phyloP scores from a whole-genome alignment of 2,329 filamentous ascomycete genomes.

The Blastomyces silverae region DNA sequence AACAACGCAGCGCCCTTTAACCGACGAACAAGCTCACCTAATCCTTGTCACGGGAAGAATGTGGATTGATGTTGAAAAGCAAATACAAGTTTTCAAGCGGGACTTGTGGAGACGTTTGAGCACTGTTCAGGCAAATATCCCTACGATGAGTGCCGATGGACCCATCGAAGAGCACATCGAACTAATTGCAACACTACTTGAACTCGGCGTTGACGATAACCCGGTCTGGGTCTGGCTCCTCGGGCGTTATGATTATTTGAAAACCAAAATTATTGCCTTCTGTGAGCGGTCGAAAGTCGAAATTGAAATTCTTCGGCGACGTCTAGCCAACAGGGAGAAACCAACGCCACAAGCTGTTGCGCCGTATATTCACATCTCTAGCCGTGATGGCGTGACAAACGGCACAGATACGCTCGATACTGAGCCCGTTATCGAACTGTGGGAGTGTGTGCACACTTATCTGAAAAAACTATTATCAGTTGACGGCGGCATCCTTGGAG shows the following conservation, averaged over 20 bases:
- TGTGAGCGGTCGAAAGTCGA: constrained; percentile 86
- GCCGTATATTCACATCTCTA: constrained; percentile 66
- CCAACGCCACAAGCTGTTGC: constrained; percentile 64
- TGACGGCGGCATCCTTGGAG: constrained; percentile 72
- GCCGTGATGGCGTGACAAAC: constrained; percentile 58
- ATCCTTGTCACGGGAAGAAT: constrained; percentile 84
- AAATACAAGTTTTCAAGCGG: constrained; percentile 78
- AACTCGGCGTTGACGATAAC: constrained; percentile 90
- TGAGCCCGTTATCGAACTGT: constrained; percentile 75
- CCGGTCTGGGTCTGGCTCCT: constrained; percentile 95
- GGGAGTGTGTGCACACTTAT: constrained; percentile 78
- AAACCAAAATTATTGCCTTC: constrained; percentile 70
- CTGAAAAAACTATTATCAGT: constrained; percentile 66
- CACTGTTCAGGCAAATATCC: constrained; percentile 55
- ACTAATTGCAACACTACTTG: constrained; percentile 78
- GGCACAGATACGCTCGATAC: constrained; percentile 64
- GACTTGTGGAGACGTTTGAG: constrained; percentile 80
- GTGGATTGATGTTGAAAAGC: constrained; percentile 89
- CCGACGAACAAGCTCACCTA: constrained; percentile 74
- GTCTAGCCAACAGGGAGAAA: constrained; percentile 66
- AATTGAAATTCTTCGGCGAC: constrained; percentile 80
- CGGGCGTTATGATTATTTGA: constrained; percentile 82
- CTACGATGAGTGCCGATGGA: constrained; percentile 44
- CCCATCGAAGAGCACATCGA: constrained; percentile 82
- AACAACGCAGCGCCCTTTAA: constrained; percentile 50